These are phyloP conservation scores for Phytophthora chlamydospora DNA, from an alignment of 352 stramenopile species.

Conservation along the genomic window DNA sequence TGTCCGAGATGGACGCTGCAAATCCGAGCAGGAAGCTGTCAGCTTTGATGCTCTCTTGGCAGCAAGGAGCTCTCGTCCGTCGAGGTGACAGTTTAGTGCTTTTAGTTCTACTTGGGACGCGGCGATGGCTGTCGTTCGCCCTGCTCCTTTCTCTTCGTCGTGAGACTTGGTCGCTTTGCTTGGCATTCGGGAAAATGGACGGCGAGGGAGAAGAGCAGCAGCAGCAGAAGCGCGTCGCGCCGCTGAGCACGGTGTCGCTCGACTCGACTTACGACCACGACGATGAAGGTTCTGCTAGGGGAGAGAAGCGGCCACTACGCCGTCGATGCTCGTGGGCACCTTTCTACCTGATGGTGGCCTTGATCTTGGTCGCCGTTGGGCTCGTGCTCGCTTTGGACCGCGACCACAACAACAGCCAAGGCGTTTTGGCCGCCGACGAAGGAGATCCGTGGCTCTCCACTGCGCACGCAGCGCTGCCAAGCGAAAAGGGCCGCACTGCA, in stretches of 20 bases:
- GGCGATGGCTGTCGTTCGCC: constrained; percentile 21
- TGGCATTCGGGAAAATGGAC: constrained; percentile 35
- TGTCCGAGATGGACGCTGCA: constrained; percentile 1
- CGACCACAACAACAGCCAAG: not conserved
- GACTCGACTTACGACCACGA: constrained; percentile 24
- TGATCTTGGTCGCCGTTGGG: constrained; percentile 27
- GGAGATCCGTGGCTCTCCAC: constrained; percentile 1
- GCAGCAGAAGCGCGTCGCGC: constrained; percentile 18
- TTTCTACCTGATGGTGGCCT: constrained; percentile 15
- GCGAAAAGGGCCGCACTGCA: constrained; percentile 8
- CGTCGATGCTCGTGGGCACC: constrained; percentile 10
- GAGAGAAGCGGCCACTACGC: constrained; percentile 2
- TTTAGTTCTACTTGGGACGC: constrained; percentile 22
- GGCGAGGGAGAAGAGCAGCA: constrained; percentile 2
- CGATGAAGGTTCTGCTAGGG: constrained; percentile 2
- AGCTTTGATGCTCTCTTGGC: constrained; percentile 6
- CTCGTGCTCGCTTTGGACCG: constrained; percentile 29
- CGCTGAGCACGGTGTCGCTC: constrained; percentile 37
- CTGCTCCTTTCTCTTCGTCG: constrained; percentile 10
- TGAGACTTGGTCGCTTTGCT: constrained; percentile 3
- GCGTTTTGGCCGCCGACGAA: constrained; percentile 3
- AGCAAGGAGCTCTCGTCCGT: too few relatives aligned
- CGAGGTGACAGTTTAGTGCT: not conserved
- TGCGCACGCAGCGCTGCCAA: constrained; percentile 13
- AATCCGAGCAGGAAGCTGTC: not conserved